Base-by-base conservation (phyloP, 768 basidiomycete genomes). In the Trametes meyenii region DNA sequence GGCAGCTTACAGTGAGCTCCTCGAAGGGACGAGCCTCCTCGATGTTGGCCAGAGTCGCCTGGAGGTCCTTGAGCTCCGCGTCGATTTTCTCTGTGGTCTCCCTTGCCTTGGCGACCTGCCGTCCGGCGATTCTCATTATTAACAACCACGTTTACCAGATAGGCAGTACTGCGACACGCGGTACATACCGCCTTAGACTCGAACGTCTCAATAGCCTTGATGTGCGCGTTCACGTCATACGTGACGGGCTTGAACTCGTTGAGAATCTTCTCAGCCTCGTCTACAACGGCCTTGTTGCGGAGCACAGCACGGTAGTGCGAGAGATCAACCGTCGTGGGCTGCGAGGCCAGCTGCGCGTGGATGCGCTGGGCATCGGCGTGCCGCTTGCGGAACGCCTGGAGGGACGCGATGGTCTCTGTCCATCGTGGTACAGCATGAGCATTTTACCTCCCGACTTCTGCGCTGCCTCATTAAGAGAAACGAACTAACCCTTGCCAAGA, bases 21-120 rank as follows among this genome's bases (percentile, higher is more conserved):
- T 98, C 95, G 78, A 99, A 97, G 8, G 96, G 92, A 77, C 97
- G 89, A 44, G 96, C 95, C 53, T 96, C 87, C 80, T 98, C 91
- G 63, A 99, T 98, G 84, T 99, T 97, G 67, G 90, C 87, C 63
- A 98, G 89, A 26, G 97, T 98, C 44, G 85, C 87, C 77, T 94
- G 89, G 67, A 99, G 89, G 70, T 93, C 88, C 75, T 89, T 86
- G 68, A 98, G 83, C 78, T 98, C 96, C 44, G 86, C 78, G 63
- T 96, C 90, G 68, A 98, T 94, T 79, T 96, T 93, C 69, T 84
- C 77, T 66, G 90, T 87, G 12, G 96, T 96, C 76, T 91, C 89
- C 77, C 92, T 82, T 58, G 97, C 96, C 67, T 90, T 92, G 50
- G 82, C 85, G 66, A 98, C 86, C 96, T 96, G 66, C 48, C 66